Evolutionary conservation across 129 eudicot genomes (phyloP).

Genomic region (Erigeron canadensis): DNA sequence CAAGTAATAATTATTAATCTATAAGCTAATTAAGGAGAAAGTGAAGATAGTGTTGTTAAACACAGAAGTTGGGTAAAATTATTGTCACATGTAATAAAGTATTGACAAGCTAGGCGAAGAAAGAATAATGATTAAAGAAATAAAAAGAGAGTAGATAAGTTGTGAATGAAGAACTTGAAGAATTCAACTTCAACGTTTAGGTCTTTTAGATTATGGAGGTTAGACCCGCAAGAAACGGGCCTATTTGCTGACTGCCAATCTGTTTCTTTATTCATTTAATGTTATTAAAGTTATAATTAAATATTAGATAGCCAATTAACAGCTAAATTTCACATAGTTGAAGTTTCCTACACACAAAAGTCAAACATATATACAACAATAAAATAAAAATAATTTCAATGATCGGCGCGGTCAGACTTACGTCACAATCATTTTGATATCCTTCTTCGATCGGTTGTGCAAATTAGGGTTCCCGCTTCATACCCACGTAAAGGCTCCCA

Average conservation of each 20-base stretch:
- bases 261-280: background rate
- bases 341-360: conserved; percentile 39
- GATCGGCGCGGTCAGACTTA: conserved; percentile 27
- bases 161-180: conserved; percentile 54
- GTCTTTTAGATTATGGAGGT: conserved; percentile 60
- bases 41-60: no score
- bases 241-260: conserved; percentile 41
- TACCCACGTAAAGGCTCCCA: conserved; percentile 28
- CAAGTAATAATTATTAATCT: no score
- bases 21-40: background rate
- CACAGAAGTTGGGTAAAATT: no score
- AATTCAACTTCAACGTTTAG: conserved; percentile 95
- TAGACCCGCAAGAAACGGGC: conserved; percentile 51
- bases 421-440: conserved; percentile 24
- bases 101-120: background rate
- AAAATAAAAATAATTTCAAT: background rate
- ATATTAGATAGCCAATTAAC: conserved; percentile 26
- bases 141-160: conserved; percentile 16
- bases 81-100: conserved; percentile 2
- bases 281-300: background rate
- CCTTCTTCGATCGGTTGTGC: background rate
- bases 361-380: conserved; percentile 23
- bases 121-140: background rate
- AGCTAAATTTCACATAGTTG: conserved; percentile 39
- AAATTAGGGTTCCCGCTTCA: conserved; percentile 36